A percentile compares a stretch with the other conserved stretches of the same genome.
Conservation (phyloP, 2,329 filamentous ascomycete species). For the Grosmannia clavigera region DNA sequence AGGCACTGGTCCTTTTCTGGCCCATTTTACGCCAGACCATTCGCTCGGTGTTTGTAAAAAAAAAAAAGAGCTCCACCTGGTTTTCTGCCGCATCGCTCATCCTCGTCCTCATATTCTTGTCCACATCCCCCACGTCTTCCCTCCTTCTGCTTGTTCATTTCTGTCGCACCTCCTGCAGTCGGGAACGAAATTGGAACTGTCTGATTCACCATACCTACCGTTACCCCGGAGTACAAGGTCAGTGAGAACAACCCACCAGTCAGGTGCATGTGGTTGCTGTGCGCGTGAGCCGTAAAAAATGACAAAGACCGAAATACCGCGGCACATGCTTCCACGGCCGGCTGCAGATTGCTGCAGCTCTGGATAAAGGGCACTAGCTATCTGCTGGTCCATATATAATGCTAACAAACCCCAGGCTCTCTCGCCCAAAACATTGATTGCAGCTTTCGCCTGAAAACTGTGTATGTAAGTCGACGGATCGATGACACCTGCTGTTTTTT, state of each 20-base stretch:
- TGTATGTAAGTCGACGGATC: not conserved
- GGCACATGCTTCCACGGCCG: not conserved
- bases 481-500: not conserved
- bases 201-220: not conserved
- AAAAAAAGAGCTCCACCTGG: not conserved
- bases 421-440: not conserved
- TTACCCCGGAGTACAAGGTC: not conserved
- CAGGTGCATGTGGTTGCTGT: not conserved
- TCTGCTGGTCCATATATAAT: not conserved
- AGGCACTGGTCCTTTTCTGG: not conserved
- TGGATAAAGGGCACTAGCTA: not conserved
- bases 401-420: not conserved
- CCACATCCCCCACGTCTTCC: not conserved
- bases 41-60: not conserved
- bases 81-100: not conserved
- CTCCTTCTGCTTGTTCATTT: not conserved
- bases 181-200: not conserved
- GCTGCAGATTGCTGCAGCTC: not conserved
- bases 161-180: not conserved
- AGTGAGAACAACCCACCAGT: not conserved
- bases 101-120: not conserved
- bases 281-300: not conserved
- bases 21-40: not conserved
- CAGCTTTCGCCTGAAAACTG: not conserved
- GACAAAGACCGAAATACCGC: not conserved